These are phyloP conservation scores for Diaporthe australafricana DNA, from an alignment of 2,329 filamentous ascomycete genomes.

Conservation along the genomic window DNA sequence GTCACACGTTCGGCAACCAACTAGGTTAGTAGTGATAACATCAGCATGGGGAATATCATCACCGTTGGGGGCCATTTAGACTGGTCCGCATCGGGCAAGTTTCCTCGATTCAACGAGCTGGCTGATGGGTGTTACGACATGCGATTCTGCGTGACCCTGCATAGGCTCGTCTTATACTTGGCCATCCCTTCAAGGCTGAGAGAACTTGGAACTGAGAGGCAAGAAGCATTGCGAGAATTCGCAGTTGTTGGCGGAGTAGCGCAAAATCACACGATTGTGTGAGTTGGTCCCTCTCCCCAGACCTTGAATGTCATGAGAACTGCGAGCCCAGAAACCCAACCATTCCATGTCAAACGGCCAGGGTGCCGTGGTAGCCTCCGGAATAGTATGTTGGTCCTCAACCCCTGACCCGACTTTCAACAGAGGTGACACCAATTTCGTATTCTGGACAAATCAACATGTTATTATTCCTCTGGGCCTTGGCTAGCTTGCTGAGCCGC, in stretches of 20 bases:
- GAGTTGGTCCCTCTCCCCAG: neutral
- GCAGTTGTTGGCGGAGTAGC: neutral
- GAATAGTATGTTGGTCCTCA: neutral
- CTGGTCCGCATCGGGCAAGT: slow-evolving; percentile 76
- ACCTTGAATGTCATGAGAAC: neutral
- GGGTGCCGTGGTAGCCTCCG: neutral
- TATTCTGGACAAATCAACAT: too few species aligned
- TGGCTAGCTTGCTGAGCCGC: slow-evolving; percentile 41
- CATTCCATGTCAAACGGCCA: neutral
- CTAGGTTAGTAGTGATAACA: slow-evolving; percentile 81
- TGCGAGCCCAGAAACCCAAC: neutral
- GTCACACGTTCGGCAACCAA: slow-evolving; percentile 79
- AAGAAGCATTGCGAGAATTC: neutral
- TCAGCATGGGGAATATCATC: slow-evolving; percentile 76
- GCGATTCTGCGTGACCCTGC: slow-evolving; percentile 76
- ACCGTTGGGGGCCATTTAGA: slow-evolving; percentile 78
- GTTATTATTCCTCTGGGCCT: too few species aligned
- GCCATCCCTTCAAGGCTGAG: neutral
- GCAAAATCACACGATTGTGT: neutral
- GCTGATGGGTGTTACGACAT: slow-evolving; percentile 77
- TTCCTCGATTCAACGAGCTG: slow-evolving; percentile 78
- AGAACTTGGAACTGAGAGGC: neutral
- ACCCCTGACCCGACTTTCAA: neutral
- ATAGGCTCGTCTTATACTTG: slow-evolving; percentile 74
- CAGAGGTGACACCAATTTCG: neutral